phyloP scores from a whole-genome alignment of 176 grass and related monocot genomes.

The Tuctoria greenei region DNA sequence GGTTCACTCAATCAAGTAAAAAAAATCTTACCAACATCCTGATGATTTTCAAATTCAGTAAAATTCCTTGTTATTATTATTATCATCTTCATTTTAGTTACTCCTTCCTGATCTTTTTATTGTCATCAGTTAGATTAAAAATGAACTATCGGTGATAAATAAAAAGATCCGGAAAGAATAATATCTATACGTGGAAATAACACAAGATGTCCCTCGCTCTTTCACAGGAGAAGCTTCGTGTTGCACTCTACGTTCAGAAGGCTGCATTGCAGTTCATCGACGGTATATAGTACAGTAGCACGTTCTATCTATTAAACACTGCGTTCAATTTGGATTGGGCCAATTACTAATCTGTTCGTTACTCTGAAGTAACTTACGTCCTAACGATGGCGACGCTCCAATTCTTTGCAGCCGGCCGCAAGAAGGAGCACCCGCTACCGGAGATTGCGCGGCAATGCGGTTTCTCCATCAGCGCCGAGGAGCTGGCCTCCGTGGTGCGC shows the following conservation, averaged over 20 bases:
- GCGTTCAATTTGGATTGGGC: background rate
- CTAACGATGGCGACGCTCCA: slow-evolving; percentile 23
- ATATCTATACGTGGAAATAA: background rate
- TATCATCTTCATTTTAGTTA: too few relatives aligned
- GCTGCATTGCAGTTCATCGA: slow-evolving; percentile 95
- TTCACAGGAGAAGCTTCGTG: slow-evolving; percentile 86
- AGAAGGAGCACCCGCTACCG: slow-evolving; percentile 56
- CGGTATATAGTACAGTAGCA: slow-evolving; percentile 26
- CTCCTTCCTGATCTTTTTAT: too few relatives aligned
- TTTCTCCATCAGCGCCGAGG: slow-evolving; percentile 70
- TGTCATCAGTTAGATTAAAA: too few relatives aligned
- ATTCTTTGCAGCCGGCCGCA: slow-evolving; percentile 47
- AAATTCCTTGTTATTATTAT: background rate
- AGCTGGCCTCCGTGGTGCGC: slow-evolving; percentile 69
- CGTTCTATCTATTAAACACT: background rate
- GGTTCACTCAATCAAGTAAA: background rate
- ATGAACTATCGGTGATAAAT: too few relatives aligned
- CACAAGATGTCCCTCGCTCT: slow-evolving; percentile 17
- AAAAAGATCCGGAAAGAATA: too few relatives aligned
- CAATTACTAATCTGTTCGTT: background rate
- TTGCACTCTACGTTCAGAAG: slow-evolving; percentile 80
- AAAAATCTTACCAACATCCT: background rate
- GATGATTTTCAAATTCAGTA: background rate
- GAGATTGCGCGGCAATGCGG: slow-evolving; percentile 69
- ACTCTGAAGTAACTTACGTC: background rate